These are phyloP conservation scores for Plasmodium cynomolgi DNA, from an alignment of 169 alveolate species.

Conservation along the genomic window DNA sequence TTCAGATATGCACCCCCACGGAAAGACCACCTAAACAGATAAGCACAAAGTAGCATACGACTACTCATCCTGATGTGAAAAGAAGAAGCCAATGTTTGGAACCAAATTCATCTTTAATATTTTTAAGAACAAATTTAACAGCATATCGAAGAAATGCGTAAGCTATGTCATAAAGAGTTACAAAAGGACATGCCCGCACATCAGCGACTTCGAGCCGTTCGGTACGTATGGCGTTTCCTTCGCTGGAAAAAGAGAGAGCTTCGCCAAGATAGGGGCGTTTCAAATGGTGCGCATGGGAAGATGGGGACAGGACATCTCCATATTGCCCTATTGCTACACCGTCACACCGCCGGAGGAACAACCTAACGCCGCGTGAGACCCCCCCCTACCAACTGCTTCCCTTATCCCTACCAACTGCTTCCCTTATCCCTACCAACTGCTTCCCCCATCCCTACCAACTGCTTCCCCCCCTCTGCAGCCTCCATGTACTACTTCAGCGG, in stretches of 20 bases:
- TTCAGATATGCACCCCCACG: constrained; percentile 1
- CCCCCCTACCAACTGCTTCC: neutral
- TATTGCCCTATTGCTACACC: neutral
- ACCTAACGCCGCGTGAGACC: neutral
- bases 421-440: neutral
- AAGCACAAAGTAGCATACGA: neutral
- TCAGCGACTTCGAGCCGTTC: constrained; percentile 76
- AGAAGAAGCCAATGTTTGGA: constrained; percentile 57
- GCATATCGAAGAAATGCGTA: constrained; percentile 52
- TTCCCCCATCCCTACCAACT: no score
- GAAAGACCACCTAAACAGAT: neutral
- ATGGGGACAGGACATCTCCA: neutral
- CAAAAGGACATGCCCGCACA: constrained; percentile 75
- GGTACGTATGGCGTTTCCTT: constrained; percentile 11
- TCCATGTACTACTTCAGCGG: constrained; percentile 76
- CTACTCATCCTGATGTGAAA: neutral
- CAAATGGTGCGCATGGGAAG: neutral
- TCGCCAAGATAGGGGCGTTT: neutral
- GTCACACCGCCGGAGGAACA: neutral
- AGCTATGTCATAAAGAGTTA: constrained; percentile 54
- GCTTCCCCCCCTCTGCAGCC: constrained; percentile 30
- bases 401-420: neutral
- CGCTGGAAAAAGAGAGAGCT: neutral
- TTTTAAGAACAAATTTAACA: constrained; percentile 59
- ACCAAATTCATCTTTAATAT: constrained; percentile 50